Evolutionary conservation across 2,329 filamentous ascomycete genomes (phyloP).

Genomic region (Phoma sp.): DNA sequence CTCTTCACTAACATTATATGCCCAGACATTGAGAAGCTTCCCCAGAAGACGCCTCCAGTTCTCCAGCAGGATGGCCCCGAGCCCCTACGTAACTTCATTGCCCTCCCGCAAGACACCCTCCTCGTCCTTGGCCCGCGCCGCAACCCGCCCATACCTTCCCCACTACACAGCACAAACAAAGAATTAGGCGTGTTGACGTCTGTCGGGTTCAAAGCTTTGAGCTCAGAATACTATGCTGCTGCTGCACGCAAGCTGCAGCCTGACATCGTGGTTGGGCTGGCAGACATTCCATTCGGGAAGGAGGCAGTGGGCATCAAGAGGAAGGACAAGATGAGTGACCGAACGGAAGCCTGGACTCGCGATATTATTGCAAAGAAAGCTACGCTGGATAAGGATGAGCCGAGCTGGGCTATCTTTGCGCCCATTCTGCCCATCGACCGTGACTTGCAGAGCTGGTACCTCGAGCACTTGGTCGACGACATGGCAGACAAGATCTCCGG

Average conservation of each 20-base stretch:
- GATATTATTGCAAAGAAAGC: conserved; percentile 63
- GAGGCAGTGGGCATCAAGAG: conserved; percentile 70
- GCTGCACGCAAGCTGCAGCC: conserved; percentile 70
- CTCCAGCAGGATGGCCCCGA: conserved; percentile 56
- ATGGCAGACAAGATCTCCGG: conserved; percentile 60
- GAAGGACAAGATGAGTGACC: conserved; percentile 80
- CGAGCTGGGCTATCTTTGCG: conserved; percentile 57
- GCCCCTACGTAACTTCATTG: conserved; percentile 77
- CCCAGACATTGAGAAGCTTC: conserved; percentile 67
- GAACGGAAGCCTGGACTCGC: conserved; percentile 82
- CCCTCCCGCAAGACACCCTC: conserved; percentile 68
- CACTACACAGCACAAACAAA: conserved; percentile 70
- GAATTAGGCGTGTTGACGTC: conserved; percentile 82
- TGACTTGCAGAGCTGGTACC: conserved; percentile 78
- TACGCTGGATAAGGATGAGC: conserved; percentile 36
- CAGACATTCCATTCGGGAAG: conserved; percentile 70
- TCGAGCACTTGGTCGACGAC: conserved; percentile 73
- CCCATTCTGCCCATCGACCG: conserved; percentile 76
- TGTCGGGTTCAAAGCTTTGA: conserved; percentile 78
- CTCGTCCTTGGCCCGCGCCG: conserved; percentile 80
- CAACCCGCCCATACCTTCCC: conserved; percentile 74
- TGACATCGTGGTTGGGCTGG: conserved; percentile 79
- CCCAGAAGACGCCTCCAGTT: conserved; percentile 57
- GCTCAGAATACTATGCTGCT: conserved; percentile 71
- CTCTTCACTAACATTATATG: conserved; percentile 43